These are phyloP conservation scores for Lagerstroemia speciosa DNA, from an alignment of 345 rosid species.

Conservation along the genomic window DNA sequence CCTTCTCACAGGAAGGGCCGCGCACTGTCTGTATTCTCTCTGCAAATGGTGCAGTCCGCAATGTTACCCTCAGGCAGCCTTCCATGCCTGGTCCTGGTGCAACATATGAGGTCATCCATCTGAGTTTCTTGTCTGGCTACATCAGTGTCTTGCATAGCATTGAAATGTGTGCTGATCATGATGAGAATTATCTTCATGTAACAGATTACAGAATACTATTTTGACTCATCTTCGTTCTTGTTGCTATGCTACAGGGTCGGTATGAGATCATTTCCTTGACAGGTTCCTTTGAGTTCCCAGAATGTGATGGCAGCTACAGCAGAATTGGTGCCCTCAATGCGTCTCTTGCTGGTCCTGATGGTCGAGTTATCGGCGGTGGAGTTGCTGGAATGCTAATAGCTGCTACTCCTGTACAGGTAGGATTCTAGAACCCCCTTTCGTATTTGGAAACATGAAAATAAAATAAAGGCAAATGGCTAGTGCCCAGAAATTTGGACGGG, in stretches of 20 bases:
- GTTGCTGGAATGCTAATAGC: conserved; percentile 72
- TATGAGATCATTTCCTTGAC: conserved; percentile 76
- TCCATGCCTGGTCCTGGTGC: conserved; percentile 40
- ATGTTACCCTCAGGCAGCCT: conserved; percentile 60
- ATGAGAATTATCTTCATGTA: neutral
- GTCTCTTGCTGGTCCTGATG: conserved; percentile 69
- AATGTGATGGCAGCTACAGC: conserved; percentile 34
- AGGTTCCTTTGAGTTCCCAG: conserved; percentile 56
- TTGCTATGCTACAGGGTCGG: conserved; percentile 50
- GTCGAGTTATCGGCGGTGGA: conserved; percentile 68
- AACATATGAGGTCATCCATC: conserved; percentile 60
- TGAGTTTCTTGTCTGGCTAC: conserved; percentile 1
- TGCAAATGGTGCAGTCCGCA: conserved; percentile 73
- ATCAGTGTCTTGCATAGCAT: neutral
- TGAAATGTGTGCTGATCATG: neutral
- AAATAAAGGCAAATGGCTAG: neutral
- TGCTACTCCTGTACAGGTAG: conserved; percentile 81
- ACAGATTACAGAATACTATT: neutral
- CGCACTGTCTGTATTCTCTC: conserved; percentile 76
- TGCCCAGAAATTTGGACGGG: neutral
- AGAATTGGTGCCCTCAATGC: conserved; percentile 53
- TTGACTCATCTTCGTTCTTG: neutral
- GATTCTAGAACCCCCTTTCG: conserved; percentile 2
- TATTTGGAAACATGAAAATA: neutral
- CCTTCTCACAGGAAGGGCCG: conserved; percentile 78